Base-by-base conservation (phyloP, 2,329 filamentous ascomycete genomes). In the Fusarium burgessii region DNA sequence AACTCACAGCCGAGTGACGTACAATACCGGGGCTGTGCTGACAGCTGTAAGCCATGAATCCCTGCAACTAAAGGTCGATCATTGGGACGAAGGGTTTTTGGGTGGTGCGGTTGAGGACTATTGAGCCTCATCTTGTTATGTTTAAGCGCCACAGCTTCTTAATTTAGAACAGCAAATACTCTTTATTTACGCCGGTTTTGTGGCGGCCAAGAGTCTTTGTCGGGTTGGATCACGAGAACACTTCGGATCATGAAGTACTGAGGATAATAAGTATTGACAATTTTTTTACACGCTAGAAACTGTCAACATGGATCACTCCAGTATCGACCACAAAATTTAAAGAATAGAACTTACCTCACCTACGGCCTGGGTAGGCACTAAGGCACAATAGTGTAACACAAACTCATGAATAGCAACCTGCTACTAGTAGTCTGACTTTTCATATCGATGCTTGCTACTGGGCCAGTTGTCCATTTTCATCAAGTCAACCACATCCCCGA, bases 11-110 rank as follows among this genome's bases (percentile, higher is more conserved):
- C 51, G 54, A 63, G 74, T 76, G 74, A 76, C 74, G 74, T 76
- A 74, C 69, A 73, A 62, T 70, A 29, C 71, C 41, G 72, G 72
- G 74, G 74, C 74, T 69, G 72, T 76, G 74, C 74, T 75, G 66
- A 64, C 64, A 65, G 70, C 59, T 62, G 58, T 59, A 55, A 65
- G 47, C 55, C 32, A 54, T 61, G 25, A 15, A 66, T 43, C 69
- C 69, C 70, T 71, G 69, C 47, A 70, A 33, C 49, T 27, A 62
- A 40, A 46, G 47, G 69, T 47, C 69, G 65, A 71, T 71, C 65
- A 69, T 50, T 59, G 42, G 63, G 36, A 46, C 27, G 45, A 46
- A 68, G 43, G 54, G 45, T 47, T 45, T 43, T 60, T 67, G 36
- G 42, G 47, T 46, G 50, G 63, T 55, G 42, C 23, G 27, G 23